These are phyloP conservation scores for Colletotrichum somersetense DNA, from an alignment of 2,329 filamentous ascomycete species.

Conservation along the genomic window DNA sequence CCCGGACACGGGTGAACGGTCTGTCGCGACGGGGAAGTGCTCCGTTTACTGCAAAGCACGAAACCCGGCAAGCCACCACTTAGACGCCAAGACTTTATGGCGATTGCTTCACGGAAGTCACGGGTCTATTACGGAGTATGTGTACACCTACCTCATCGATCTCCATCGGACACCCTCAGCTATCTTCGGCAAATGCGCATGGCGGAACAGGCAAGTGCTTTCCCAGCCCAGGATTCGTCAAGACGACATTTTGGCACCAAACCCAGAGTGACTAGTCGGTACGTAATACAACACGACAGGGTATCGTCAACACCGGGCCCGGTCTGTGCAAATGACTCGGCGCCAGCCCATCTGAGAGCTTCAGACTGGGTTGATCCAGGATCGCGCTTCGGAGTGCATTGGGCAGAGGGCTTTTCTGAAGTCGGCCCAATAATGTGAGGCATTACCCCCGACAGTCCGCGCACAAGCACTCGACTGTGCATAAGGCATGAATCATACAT, in stretches of 20 bases:
- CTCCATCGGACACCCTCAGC: constrained; percentile 3
- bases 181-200: constrained; percentile 15
- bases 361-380: constrained; percentile 35
- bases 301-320: constrained; percentile 23
- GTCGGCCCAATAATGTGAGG: constrained; percentile 15
- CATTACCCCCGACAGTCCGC: constrained; percentile 17
- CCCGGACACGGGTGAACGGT: not conserved
- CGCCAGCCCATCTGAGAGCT: constrained; percentile 27
- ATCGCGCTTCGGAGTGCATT: constrained; percentile 14
- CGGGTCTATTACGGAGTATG: not conserved
- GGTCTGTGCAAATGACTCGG: constrained; percentile 36
- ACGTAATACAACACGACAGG: constrained; percentile 18
- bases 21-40: not conserved
- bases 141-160: not conserved
- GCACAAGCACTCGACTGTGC: constrained; percentile 13
- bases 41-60: not conserved
- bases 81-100: not conserved
- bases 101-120: constrained; percentile 4
- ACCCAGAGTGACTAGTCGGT: not conserved
- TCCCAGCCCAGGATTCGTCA: constrained; percentile 8
- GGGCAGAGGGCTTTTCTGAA: constrained; percentile 2
- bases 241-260: not conserved
- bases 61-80: not conserved
- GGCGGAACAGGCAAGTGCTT: not conserved
- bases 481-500: constrained; percentile 36